A percentile compares a stretch with the other conserved stretches of the same genome.
These are phyloP conservation scores for Acanthamoeba rhysodes DNA, from an alignment of 208 protist genomes.

Conservation along the genomic window DNA sequence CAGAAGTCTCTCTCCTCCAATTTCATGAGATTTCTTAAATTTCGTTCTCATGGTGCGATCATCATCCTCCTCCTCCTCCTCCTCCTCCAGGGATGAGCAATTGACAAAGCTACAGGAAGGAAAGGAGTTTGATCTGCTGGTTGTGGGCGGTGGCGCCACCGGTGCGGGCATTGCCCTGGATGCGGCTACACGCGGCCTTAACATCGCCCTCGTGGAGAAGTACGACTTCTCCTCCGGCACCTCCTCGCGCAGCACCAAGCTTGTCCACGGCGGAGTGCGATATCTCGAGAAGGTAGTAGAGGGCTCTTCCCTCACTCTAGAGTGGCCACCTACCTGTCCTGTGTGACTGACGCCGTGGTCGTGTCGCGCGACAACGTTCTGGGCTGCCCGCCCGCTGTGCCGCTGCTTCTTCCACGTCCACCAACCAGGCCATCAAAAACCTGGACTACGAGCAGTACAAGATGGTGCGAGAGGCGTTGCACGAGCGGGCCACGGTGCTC, in stretches of 20 bases:
- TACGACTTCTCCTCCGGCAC: slow-evolving; percentile 91
- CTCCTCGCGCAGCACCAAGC: slow-evolving; percentile 96
- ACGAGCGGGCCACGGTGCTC: slow-evolving; percentile 95
- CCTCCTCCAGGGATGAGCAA: background rate
- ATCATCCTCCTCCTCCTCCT: too few species aligned
- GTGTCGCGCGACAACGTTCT: too few species aligned
- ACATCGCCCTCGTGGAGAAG: slow-evolving; percentile 95
- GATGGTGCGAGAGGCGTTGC: slow-evolving; percentile 94
- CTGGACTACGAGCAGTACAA: slow-evolving; percentile 92
- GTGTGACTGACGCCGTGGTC: background rate
- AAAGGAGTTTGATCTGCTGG: slow-evolving; percentile 92
- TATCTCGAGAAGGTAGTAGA: slow-evolving; percentile 45
- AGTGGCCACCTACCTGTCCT: background rate
- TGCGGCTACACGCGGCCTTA: slow-evolving; percentile 94
- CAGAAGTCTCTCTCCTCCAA: too few species aligned
- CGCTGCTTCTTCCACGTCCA: slow-evolving; percentile 86
- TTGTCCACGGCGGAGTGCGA: slow-evolving; percentile 95
- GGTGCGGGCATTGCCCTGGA: slow-evolving; percentile 96
- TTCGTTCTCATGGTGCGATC: too few species aligned
- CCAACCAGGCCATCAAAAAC: slow-evolving; percentile 89
- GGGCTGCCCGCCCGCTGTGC: background rate
- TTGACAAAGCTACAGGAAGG: background rate
- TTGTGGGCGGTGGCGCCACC: slow-evolving; percentile 97
- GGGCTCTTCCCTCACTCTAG: background rate
- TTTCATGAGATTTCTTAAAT: too few species aligned